Evolutionary conservation across 306 rosid genomes (phyloP), one percentile per base, ranked within the genome.

Genomic region (Hippophae rhamnoides): DNA sequence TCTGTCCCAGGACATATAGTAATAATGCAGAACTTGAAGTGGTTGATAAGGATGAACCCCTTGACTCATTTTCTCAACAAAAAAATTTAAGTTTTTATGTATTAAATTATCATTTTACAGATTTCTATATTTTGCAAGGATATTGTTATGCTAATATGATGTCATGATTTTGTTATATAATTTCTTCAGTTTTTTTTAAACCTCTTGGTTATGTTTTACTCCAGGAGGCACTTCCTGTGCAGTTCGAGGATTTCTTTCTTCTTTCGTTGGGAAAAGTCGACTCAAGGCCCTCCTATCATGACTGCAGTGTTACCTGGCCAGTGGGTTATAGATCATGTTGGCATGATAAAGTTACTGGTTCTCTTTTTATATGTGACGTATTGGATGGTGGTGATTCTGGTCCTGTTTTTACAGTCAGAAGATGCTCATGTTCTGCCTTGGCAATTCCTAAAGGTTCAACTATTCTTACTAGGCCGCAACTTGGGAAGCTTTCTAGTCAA

Each of bases 321-420:
- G 54, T 88, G 54, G 99, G 99, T 64, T 88, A 74, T 71, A 84
- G 63, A 79, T 86, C 94, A 54, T 84, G 86, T 69, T 93, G 97
- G 99, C 99, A 93, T 69, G 99, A 93, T 76, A 84, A 58, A 69
- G 70, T 89, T 69, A 88, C 99, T 45, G 90, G 95, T 47, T 93
- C 99, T 61, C 72, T 88, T 62, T 93, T 88, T 68, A 71, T 80
- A 49, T 81, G 76, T 71, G 94, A 93, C 72, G 81, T 93, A 69
- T 70, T 79, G 65, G 89, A 89, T 57, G 99, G 97, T 51, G 97
- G 95, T 68, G 90, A 84, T 70, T 73, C 84, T 79, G 99, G 99
- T 51, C 99, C 99, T 66, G 52, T 75, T 69, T 93, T 88, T 72
- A 89, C 69, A 78, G 76, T 93, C 72, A 81, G 66, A 66, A 80